Base-by-base conservation (phyloP, 176 grass and related monocot genomes). In the Neostapfia colusana region DNA sequence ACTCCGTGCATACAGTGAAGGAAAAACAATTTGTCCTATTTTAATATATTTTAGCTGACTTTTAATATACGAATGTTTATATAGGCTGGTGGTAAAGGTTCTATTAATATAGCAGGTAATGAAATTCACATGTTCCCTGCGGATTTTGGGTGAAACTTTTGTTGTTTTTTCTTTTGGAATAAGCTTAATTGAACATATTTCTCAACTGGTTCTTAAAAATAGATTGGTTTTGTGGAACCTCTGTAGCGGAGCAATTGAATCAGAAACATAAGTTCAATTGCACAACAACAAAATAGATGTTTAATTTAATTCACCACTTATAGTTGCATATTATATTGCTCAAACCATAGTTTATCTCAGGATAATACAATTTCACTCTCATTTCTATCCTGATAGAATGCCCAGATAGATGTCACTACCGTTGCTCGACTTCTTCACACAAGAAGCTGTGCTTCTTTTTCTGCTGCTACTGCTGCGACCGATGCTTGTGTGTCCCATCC, bases 381-480 rank as follows among this genome's bases (percentile, higher is more conserved):
- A 3, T 61, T 80, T 7, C 3, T 55, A 26, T 44, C 65, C 17
- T 13, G 48, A 46, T 53, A 90, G 79, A 90, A 50, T 90, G 88
- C n/a, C 79, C 54, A 20, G 4, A 12, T 0, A 82, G 62, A 73
- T 86, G 88, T n/a, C 7, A 49, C 12, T 78, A 79, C 25, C 74
- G 83, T 14, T 86, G 83, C 56, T 78, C 78, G 6, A 69, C 74
- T 6, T 77, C 83, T 2, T 42, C 53, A 14, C 23, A 74, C 44
- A 59, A 5, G 27, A 75, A 86, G 7, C 20, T 76, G 11, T 90
- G 83, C 48, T 42, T 74, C 16, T 79, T 73, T 15, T 78, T 46
- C 28, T 86, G 83, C 75, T 78, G 69, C 53, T 75, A 78, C 4
- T 86, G 88, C 83, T 90, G 88, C 70, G 2, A 74, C 24, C 61